A percentile compares a stretch with the other conserved stretches of the same genome.
These are phyloP conservation scores for Aspergillaceae sp. DNA, from an alignment of 2,329 filamentous ascomycete species.

Conservation along the genomic window DNA sequence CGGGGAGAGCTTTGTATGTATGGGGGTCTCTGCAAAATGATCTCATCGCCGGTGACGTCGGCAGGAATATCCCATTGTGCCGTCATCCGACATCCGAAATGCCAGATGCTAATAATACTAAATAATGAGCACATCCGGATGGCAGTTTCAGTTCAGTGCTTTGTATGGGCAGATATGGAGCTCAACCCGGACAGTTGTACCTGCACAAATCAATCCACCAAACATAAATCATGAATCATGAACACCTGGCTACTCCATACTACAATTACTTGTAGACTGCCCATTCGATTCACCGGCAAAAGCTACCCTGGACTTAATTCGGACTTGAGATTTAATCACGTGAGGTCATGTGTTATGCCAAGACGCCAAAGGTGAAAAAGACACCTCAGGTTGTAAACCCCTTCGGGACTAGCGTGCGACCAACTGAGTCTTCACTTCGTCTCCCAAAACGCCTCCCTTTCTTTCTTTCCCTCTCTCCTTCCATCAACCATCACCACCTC, in stretches of 20 bases:
- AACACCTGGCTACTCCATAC: neutral
- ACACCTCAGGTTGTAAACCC: neutral
- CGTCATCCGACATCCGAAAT: neutral
- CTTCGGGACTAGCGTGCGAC: neutral
- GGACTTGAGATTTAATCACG: neutral
- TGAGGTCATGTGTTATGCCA: neutral
- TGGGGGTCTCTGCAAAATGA: neutral
- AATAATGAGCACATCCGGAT: too few relatives aligned
- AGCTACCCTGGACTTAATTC: neutral
- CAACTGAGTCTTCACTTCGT: neutral
- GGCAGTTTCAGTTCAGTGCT: too few relatives aligned
- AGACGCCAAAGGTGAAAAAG: neutral
- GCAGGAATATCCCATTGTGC: neutral
- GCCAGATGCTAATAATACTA: too few relatives aligned
- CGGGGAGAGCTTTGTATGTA: too few relatives aligned
- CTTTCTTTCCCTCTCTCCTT: conserved; percentile 1
- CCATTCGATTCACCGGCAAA: neutral
- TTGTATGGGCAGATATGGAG: too few relatives aligned
- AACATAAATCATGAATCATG: too few relatives aligned
- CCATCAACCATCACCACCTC: conserved; percentile 1
- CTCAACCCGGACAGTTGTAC: too few relatives aligned
- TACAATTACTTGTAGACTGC: neutral
- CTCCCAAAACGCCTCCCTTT: conserved; percentile 5
- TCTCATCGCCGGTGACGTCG: neutral
- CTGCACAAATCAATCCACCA: too few relatives aligned